These are phyloP conservation scores for Fraxinus paxiana DNA, from an alignment of 305 asterid genomes.

Conservation along the genomic window DNA sequence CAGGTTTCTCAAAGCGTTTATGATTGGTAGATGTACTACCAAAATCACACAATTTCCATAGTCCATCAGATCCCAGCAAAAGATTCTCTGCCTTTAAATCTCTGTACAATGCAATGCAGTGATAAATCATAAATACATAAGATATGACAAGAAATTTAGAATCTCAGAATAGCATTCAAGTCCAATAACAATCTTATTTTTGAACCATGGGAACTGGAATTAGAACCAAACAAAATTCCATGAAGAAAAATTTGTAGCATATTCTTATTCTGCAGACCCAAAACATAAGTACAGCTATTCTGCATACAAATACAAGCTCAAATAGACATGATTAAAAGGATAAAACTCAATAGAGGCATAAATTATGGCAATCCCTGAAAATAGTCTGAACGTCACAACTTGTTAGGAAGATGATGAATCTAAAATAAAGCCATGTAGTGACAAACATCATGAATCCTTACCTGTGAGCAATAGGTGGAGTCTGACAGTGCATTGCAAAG, in stretches of 20 bases:
- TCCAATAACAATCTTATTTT: background rate
- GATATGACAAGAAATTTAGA: background rate
- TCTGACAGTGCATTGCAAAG: conserved; percentile 88
- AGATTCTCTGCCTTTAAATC: conserved; percentile 97
- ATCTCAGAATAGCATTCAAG: background rate
- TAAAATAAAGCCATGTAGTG: background rate
- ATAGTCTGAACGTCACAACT: conserved; percentile 5
- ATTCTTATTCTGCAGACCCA: conserved; percentile 12
- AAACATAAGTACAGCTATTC: background rate
- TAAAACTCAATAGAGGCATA: conserved; percentile 17
- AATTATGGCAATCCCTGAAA: background rate
- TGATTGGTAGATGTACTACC: conserved; percentile 97
- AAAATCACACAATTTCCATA: conserved; percentile 93
- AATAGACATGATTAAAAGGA: background rate
- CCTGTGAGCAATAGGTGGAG: conserved; percentile 95
- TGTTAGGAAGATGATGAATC: background rate
- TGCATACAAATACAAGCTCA: background rate
- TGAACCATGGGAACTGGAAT: conserved; percentile 4
- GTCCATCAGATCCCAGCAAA: conserved; percentile 86
- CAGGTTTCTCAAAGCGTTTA: conserved; percentile 91
- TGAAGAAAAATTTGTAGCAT: background rate
- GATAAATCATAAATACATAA: conserved; percentile 1
- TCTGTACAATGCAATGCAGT: conserved; percentile 43
- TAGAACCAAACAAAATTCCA: background rate
- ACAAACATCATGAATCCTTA: conserved; percentile 28